phyloP scores from a whole-genome alignment of 768 basidiomycete genomes.

The Gloeostereum incarnatum region DNA sequence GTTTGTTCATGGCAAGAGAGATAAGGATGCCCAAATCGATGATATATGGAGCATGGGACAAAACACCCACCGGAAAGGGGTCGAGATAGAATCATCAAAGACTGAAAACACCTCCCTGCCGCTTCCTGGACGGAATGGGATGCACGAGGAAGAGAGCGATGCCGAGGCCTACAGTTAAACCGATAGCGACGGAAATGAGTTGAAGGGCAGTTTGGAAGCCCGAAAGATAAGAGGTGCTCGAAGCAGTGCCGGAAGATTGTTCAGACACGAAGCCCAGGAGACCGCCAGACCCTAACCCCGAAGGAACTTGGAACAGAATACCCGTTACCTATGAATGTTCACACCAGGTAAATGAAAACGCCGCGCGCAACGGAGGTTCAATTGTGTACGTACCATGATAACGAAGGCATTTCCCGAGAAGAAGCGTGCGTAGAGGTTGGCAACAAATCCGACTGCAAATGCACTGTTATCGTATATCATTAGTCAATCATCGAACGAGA shows the following conservation, averaged over 20 bases:
- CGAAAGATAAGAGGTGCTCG: constrained; percentile 42
- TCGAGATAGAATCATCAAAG: too few species aligned
- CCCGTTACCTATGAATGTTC: constrained; percentile 47
- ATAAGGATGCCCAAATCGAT: too few species aligned
- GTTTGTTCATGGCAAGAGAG: too few species aligned
- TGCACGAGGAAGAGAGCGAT: constrained; percentile 59
- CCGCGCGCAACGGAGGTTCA: not conserved
- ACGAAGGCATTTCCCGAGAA: constrained; percentile 72
- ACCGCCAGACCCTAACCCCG: constrained; percentile 73
- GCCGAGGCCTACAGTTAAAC: constrained; percentile 72
- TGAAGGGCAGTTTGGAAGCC: constrained; percentile 73
- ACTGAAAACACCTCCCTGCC: constrained; percentile 57
- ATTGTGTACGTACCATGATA: constrained; percentile 49
- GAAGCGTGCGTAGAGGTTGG: constrained; percentile 71
- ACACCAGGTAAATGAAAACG: not conserved
- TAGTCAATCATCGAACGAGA: constrained; percentile 3
- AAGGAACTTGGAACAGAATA: constrained; percentile 79
- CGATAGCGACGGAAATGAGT: constrained; percentile 70
- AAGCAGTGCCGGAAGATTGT: constrained; percentile 35
- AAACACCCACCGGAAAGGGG: too few species aligned
- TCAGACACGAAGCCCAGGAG: constrained; percentile 61
- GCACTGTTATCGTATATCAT: constrained; percentile 33
- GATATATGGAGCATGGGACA: too few species aligned
- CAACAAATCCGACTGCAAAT: constrained; percentile 72
- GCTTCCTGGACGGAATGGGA: constrained; percentile 47